A percentile compares a stretch with the other conserved stretches of the same genome.
Evolutionary conservation across 768 basidiomycete genomes (phyloP).

Genomic region (Inosperma sp.): DNA sequence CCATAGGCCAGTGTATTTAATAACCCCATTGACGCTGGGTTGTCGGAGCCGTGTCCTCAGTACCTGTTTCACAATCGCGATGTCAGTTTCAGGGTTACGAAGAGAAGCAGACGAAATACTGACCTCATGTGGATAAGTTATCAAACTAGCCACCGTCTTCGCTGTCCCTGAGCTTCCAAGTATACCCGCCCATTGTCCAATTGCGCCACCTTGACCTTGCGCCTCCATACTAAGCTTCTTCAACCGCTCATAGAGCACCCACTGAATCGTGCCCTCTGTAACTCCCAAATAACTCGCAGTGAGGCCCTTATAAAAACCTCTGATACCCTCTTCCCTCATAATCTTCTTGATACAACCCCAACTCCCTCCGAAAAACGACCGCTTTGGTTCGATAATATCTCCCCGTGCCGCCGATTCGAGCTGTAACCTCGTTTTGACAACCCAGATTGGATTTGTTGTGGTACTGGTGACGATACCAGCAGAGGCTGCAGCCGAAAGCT

Average conservation of each 20-base stretch:
- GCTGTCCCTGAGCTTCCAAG: slow-evolving; percentile 88
- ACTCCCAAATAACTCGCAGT: slow-evolving; percentile 95
- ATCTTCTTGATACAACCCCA: slow-evolving; percentile 67
- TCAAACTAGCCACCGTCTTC: slow-evolving; percentile 88
- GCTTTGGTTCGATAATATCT: slow-evolving; percentile 14
- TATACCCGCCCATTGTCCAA: slow-evolving; percentile 73
- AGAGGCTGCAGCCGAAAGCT: slow-evolving; percentile 77
- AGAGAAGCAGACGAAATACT: slow-evolving; percentile 21
- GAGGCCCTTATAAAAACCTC: slow-evolving; percentile 92
- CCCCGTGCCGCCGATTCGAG: slow-evolving; percentile 36
- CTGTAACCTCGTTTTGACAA: slow-evolving; percentile 95
- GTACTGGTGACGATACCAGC: slow-evolving; percentile 87
- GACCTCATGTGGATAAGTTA: slow-evolving; percentile 98
- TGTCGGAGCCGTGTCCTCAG: slow-evolving; percentile 90
- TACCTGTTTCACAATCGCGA: slow-evolving; percentile 45
- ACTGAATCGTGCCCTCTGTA: slow-evolving; percentile 94
- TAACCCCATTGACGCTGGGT: slow-evolving; percentile 68
- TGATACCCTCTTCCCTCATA: slow-evolving; percentile 71
- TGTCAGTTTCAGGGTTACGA: slow-evolving; percentile 4
- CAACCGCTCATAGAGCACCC: slow-evolving; percentile 92
- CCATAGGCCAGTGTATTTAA: slow-evolving; percentile 80
- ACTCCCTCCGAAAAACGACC: slow-evolving; percentile 46
- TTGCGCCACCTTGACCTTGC: slow-evolving; percentile 37
- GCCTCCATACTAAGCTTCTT: slow-evolving; percentile 66
- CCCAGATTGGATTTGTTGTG: slow-evolving; percentile 98